Evolutionary conservation across 495 filamentous ascomycete species (phyloP), one percentile per base, ranked within the genome.

Genomic region (Hypoxylon intermedium): DNA sequence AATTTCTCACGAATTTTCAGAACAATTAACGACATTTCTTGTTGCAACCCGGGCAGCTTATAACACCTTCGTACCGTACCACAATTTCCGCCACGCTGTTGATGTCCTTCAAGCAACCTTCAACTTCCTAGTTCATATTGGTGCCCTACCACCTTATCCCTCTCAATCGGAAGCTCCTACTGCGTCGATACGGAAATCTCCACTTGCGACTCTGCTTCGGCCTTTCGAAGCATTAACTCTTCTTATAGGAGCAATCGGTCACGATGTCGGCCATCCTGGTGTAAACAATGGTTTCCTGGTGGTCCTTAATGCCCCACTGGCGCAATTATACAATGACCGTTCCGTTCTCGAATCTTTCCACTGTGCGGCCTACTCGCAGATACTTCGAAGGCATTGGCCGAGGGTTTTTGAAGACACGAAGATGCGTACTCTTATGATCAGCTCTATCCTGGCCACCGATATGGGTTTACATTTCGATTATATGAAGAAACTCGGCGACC

Each of bases 311-410:
- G 90, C 94, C 33, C 95, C 94, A 9, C 80, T 98, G 13, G 94
- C 94, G n/a, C 94, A 98, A 70, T 79, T 98, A 11, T 98, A 98
- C 75, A 98, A 98, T 71, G 94, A 98, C 72, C 89, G 89, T 59
- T 98, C 94, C 12, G 94, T 98, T 18, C 83, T 98, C 21, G 94
- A 98, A 75, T 93, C 93, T 12, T 98, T 97, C 71, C 94, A 98
- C 67, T 97, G 94, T 69, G 95, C 94, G 11, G 94, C 95, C 2
- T 98, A 93, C 69, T 97, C 91, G 1, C 94, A 98, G 69, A 96
- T 98, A 28, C 83, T 98, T 28, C 89, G 92, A 41, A 87, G 92
- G 28, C 85, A 97, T 74, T 98, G 94, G 94, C 92, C 92, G 5
- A 77, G 84, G 2, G 88, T 87, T 2, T 93, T 93, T 64, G 76